phyloP scores from a whole-genome alignment of 1,139 yeast genomes.

The Scheffersomyces segobiensis region DNA sequence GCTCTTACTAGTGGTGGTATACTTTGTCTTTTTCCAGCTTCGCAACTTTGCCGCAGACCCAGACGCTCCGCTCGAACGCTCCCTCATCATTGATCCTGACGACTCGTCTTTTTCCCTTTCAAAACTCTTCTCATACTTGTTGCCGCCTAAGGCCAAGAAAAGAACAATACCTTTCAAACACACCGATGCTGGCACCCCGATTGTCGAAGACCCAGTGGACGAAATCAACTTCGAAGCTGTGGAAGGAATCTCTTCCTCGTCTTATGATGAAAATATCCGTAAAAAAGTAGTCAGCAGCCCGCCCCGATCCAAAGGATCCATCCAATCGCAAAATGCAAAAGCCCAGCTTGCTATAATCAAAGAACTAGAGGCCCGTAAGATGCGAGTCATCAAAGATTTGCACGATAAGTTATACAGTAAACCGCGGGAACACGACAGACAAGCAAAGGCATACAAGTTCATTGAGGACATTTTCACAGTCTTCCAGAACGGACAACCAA shows the following conservation, averaged over 20 bases:
- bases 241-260: not conserved
- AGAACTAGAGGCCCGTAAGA: not conserved
- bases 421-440: constrained; percentile 5
- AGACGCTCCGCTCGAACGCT: not conserved
- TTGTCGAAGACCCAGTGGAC: not conserved
- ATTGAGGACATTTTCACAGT: constrained; percentile 36
- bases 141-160: constrained; percentile 4
- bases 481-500: constrained; percentile 41
- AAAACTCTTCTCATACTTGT: constrained; percentile 1
- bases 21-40: not conserved
- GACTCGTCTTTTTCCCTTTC: constrained; percentile 1
- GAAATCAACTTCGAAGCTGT: not conserved
- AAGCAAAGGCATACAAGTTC: constrained; percentile 19
- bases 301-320: not conserved
- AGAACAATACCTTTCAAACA: constrained; percentile 22
- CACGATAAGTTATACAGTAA: not conserved
- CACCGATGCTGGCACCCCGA: constrained; percentile 13
- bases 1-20: not conserved
- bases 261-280: not conserved
- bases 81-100: constrained; percentile 8
- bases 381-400: not conserved
- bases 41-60: not conserved
- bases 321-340: not conserved
- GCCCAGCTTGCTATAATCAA: not conserved
- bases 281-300: not conserved